phyloP scores from a whole-genome alignment of 805 yeast species.

The Lachancea kluyveri region DNA sequence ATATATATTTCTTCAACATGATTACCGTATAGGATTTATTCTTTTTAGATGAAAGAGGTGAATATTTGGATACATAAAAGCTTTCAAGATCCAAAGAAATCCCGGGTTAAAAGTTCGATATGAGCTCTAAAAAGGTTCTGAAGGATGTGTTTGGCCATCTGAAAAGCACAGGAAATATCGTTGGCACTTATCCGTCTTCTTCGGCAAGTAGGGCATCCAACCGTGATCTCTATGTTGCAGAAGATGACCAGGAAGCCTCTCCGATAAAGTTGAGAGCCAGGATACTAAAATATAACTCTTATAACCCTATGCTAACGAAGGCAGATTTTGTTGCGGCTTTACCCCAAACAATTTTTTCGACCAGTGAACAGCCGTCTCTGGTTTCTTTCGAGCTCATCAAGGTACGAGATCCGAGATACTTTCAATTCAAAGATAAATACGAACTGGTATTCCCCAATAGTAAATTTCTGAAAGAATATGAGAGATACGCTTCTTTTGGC shows the following conservation, averaged over 20 bases:
- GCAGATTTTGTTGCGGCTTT: slow-evolving; percentile 16
- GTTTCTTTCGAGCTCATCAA: slow-evolving; percentile 12
- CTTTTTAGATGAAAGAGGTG: no score
- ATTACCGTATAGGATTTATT: no score
- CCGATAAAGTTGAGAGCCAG: slow-evolving; percentile 1
- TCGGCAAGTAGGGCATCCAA: neutral
- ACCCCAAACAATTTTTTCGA: slow-evolving; percentile 10
- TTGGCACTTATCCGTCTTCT: slow-evolving; percentile 10
- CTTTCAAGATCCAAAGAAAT: no score
- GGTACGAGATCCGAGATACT: slow-evolving; percentile 24
- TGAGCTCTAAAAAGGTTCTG: slow-evolving; percentile 11
- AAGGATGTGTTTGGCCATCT: slow-evolving; percentile 12
- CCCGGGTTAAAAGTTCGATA: neutral
- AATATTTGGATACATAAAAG: no score
- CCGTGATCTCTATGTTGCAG: neutral
- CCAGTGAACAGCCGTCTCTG: neutral
- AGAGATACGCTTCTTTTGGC: slow-evolving; percentile 10
- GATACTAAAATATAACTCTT: slow-evolving; percentile 15
- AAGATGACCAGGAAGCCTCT: neutral
- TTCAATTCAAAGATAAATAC: slow-evolving; percentile 26
- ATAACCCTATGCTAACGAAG: slow-evolving; percentile 19
- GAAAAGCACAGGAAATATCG: slow-evolving; percentile 13
- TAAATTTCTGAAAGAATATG: slow-evolving; percentile 12
- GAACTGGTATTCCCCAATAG: slow-evolving; percentile 17
- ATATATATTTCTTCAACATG: no score